Evolutionary conservation across 2,329 filamentous ascomycete genomes (phyloP).

Genomic region (Beauveria brongniartii): DNA sequence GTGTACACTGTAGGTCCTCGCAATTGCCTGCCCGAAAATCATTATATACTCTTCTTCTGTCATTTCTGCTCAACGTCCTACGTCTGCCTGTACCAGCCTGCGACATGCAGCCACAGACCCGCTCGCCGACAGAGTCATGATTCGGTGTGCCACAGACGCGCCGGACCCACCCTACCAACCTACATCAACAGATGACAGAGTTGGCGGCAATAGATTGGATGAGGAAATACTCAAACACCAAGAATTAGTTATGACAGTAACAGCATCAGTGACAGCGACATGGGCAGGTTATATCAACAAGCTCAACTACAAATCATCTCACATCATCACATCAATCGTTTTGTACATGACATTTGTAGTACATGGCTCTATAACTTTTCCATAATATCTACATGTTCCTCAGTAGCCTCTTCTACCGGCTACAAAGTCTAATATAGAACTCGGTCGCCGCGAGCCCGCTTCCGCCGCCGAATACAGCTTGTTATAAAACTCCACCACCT

Average conservation of each 20-base stretch:
- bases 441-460: constrained; percentile 25
- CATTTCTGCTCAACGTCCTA: no score
- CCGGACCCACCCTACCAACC: not conserved
- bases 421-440: constrained; percentile 33
- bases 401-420: constrained; percentile 23
- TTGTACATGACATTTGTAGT: no score
- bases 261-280: no score
- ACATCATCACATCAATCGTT: no score
- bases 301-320: no score
- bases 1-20: no score
- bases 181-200: not conserved
- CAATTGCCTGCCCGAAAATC: no score
- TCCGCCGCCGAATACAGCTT: constrained; percentile 69
- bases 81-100: not conserved
- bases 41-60: no score
- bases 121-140: constrained; percentile 9
- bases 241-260: no score
- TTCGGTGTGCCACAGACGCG: not conserved
- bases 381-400: not conserved
- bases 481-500: constrained; percentile 77
- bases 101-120: not conserved
- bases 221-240: no score
- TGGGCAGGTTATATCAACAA: no score
- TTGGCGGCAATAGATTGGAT: no score
- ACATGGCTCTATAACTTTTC: not conserved